Evolutionary conservation across 2,329 filamentous ascomycete species (phyloP).

Genomic region (Neofusicoccum ribis): DNA sequence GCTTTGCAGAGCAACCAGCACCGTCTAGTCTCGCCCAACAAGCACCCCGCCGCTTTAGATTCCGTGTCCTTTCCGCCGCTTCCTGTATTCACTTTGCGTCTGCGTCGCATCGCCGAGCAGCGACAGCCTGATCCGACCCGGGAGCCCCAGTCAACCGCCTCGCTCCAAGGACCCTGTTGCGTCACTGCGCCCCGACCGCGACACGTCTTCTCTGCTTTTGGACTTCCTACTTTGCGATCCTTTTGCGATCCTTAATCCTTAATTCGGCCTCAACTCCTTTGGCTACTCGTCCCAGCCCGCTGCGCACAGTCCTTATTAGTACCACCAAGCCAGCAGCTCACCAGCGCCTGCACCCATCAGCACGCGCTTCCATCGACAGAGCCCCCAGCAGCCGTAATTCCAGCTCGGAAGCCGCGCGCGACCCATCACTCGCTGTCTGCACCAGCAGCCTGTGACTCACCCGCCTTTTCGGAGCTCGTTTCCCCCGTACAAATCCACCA

Average conservation of each 20-base stretch:
- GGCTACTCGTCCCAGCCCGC: neutral
- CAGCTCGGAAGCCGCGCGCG: neutral
- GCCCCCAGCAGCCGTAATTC: constrained; percentile 21
- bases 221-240: constrained; percentile 12
- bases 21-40: constrained; percentile 7
- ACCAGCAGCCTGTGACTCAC: constrained; percentile 19
- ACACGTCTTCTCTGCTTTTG: constrained; percentile 6
- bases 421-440: constrained; percentile 21
- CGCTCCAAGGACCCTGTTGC: constrained; percentile 7
- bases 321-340: neutral
- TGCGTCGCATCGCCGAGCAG: neutral
- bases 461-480: constrained; percentile 34
- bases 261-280: neutral
- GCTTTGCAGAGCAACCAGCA: constrained; percentile 22
- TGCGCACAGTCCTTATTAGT: constrained; percentile 11
- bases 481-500: constrained; percentile 26
- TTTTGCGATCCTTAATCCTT: constrained; percentile 17
- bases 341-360: neutral
- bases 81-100: constrained; percentile 11
- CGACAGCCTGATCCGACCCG: constrained; percentile 2
- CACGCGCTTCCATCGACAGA: constrained; percentile 9
- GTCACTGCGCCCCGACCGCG: constrained; percentile 5
- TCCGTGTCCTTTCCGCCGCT: neutral
- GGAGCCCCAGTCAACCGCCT: neutral
- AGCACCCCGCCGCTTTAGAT: too few relatives aligned